Percentiles rank a stretch among this genome's conserved stretches.
Conservation (phyloP, 2,329 filamentous ascomycete genomes). For the Sordariomycetes sp. region DNA sequence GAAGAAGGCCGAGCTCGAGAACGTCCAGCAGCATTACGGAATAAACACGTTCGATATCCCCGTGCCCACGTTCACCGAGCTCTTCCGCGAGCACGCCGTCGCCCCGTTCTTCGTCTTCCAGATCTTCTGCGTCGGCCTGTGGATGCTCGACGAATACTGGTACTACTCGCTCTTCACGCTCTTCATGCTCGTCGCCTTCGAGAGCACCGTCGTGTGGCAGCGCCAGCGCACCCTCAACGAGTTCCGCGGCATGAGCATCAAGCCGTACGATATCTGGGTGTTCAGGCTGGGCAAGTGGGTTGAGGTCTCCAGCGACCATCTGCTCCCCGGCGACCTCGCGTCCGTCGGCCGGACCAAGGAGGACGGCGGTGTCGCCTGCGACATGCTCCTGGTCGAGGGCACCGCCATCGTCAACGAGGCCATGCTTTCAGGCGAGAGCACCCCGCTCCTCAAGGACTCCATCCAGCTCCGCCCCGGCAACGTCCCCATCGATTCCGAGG, state of each 20-base stretch:
- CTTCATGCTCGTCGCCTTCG: constrained; percentile 95
- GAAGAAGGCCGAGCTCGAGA: constrained; percentile 63
- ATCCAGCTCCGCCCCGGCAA: constrained; percentile 80
- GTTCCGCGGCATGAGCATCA: constrained; percentile 98
- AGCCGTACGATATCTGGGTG: constrained; percentile 91
- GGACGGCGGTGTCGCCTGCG: constrained; percentile 91
- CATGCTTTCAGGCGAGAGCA: constrained; percentile 98
- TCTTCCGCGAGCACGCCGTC: constrained; percentile 97
- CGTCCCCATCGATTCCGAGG: constrained; percentile 73
- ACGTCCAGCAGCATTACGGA: constrained; percentile 86
- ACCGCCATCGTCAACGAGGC: constrained; percentile 98
- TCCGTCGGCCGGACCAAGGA: constrained; percentile 93
- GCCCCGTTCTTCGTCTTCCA: constrained; percentile 99
- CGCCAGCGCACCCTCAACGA: constrained; percentile 90
- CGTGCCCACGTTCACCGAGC: constrained; percentile 86
- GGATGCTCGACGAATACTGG: constrained; percentile 99
- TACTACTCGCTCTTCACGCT: constrained; percentile 99
- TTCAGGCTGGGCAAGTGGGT: constrained; percentile 81
- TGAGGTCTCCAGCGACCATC: constrained; percentile 79
- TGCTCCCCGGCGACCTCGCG: constrained; percentile 86
- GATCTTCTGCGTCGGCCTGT: constrained; percentile 94
- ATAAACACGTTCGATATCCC: constrained; percentile 96
- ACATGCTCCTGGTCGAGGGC: constrained; percentile 91
- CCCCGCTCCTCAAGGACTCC: constrained; percentile 91
- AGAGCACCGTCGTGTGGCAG: constrained; percentile 99